Conservation (phyloP, 192 early-diverging fungal species). For the Entomortierella beljakovae region DNA sequence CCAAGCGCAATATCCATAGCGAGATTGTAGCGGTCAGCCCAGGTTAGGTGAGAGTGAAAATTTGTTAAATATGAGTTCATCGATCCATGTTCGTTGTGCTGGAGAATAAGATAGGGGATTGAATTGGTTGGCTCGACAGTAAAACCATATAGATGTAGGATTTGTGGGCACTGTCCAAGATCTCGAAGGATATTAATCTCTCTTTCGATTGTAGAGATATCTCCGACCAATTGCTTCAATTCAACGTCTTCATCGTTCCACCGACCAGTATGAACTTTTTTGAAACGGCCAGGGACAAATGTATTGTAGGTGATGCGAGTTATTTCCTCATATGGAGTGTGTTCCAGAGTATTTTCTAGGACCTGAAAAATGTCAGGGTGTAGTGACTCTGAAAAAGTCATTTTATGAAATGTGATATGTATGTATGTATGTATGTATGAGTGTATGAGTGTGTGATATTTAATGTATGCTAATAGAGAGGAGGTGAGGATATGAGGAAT, state of each 20-base stretch:
- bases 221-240: conserved; percentile 23
- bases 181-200: conserved; percentile 26
- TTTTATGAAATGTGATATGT: background rate
- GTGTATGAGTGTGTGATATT: background rate
- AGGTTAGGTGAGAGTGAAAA: conserved; percentile 49
- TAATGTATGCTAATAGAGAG: background rate
- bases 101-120: conserved; percentile 21
- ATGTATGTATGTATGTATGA: background rate
- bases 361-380: conserved; percentile 15
- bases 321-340: conserved; percentile 46
- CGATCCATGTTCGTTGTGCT: conserved; percentile 48
- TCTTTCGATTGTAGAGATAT: conserved; percentile 23
- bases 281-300: conserved; percentile 30
- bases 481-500: too few species aligned
- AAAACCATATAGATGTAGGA: conserved; percentile 34
- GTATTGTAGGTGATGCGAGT: conserved; percentile 22
- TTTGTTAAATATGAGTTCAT: conserved; percentile 43
- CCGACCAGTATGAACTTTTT: conserved; percentile 29
- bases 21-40: conserved; percentile 54
- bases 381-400: conserved; percentile 37
- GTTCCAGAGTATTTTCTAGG: conserved; percentile 18
- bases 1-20: conserved; percentile 52
- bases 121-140: conserved; percentile 33
- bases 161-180: conserved; percentile 32
- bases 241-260: conserved; percentile 46